A percentile compares a stretch with the other conserved stretches of the same genome.
Conservation (phyloP, 148 eudicot genomes). For the Persicaria maculosa region DNA sequence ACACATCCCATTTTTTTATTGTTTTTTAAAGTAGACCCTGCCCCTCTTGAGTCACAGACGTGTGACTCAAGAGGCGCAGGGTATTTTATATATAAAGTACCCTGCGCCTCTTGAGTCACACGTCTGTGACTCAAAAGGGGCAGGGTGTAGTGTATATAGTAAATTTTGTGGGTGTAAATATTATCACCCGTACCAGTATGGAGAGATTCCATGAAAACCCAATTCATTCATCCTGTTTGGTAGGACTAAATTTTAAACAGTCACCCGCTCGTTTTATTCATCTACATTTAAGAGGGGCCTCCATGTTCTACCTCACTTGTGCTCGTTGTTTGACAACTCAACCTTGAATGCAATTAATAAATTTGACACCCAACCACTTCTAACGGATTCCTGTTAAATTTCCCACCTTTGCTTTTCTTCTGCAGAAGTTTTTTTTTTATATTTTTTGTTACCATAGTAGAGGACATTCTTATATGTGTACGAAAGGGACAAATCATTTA, state of each 20-base stretch:
- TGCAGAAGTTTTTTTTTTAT: not conserved
- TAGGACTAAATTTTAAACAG: not conserved
- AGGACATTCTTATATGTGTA: not conserved
- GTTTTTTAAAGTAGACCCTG: too few species aligned
- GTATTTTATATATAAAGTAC: too few species aligned
- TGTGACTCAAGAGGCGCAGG: too few species aligned
- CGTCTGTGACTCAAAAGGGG: too few species aligned
- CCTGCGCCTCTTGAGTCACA: too few species aligned
- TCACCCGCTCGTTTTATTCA: not conserved
- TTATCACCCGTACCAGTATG: too few species aligned
- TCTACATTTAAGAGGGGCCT: not conserved
- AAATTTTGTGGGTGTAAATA: too few species aligned
- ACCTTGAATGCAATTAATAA: not conserved
- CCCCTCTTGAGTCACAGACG: too few species aligned
- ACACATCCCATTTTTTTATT: too few species aligned
- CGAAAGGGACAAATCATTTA: not conserved
- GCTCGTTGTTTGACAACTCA: slow-evolving; percentile 4
- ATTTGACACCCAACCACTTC: slow-evolving; percentile 6
- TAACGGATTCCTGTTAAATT: not conserved
- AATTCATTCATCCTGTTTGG: slow-evolving; percentile 1
- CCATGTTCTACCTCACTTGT: not conserved
- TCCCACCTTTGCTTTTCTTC: not conserved
- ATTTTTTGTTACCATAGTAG: not conserved
- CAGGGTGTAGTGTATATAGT: too few species aligned
- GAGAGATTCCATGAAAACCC: not conserved